A percentile compares a stretch with the other conserved stretches of the same genome.
These are phyloP conservation scores for Podospora australis DNA, from an alignment of 495 filamentous ascomycete species.

Conservation along the genomic window DNA sequence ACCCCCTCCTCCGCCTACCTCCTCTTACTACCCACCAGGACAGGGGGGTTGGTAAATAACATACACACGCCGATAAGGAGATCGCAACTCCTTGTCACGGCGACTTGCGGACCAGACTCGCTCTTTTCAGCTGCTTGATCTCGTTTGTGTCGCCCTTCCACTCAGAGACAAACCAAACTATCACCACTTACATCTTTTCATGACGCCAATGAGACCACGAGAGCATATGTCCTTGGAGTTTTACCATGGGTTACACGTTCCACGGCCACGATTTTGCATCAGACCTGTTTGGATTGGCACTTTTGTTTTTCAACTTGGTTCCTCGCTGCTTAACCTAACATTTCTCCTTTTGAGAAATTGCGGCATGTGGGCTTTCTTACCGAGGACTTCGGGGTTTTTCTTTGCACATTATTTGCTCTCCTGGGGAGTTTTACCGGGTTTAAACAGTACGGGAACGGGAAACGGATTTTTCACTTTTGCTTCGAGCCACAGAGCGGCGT, in stretches of 20 bases:
- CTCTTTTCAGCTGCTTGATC: not conserved
- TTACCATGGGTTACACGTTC: not conserved
- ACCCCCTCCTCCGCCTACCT: constrained; percentile 21
- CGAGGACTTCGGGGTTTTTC: too few relatives aligned
- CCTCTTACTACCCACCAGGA: constrained; percentile 19
- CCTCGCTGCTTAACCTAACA: too few relatives aligned
- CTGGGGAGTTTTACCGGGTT: too few relatives aligned
- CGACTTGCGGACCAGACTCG: not conserved
- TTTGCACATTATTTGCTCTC: too few relatives aligned
- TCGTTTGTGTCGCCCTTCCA: not conserved
- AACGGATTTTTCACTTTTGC: too few relatives aligned
- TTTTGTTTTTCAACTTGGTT: too few relatives aligned
- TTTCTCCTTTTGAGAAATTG: too few relatives aligned
- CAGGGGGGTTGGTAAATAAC: not conserved
- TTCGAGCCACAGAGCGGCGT: too few relatives aligned
- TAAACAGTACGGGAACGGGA: too few relatives aligned
- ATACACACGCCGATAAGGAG: not conserved
- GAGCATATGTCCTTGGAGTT: not conserved
- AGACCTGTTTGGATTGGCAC: too few relatives aligned
- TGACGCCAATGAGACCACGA: not conserved
- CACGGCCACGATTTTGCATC: constrained; percentile 5
- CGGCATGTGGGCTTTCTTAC: too few relatives aligned
- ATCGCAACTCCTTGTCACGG: not conserved
- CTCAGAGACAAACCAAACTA: not conserved
- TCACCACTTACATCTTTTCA: not conserved